Evolutionary conservation across 164 flowering plant genomes (phyloP), one percentile per base, ranked within the genome.

Genomic region (Brasenia schreberi): DNA sequence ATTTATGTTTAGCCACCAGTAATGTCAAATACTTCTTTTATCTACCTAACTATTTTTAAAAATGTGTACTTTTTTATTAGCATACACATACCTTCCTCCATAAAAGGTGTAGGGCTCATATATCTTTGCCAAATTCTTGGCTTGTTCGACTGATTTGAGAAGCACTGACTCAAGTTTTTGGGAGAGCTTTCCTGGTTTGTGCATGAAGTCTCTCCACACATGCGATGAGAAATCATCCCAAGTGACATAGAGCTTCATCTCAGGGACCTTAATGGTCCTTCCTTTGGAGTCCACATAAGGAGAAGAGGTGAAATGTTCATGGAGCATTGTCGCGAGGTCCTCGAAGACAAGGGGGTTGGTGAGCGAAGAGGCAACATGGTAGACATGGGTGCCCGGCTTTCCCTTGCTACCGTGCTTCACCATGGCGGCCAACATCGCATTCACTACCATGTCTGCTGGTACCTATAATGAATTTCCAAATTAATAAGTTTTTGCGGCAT

Each of bases 401-500:
- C 76, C 79, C 0, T 65, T 74, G 61, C 58, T 61, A 58, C 95
- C 98, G 63, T 94, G 98, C 76, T 73, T 86, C 14, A 95, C 97
- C 73, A 91, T 89, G 62, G 98, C 98, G 67, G 98, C 96, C 69
- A 93, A 64, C 6, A 81, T 93, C 42, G 96, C 91, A 64, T 93
- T 93, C 5, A 87, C 98, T 4, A 90, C 98, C 97, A 93, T 93
- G 68, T 90, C 97, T 0, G 89, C 98, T 17, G 98, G 98, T 9
- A 90, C 90, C 96, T 89, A 71, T 68, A 67, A 27, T 39, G 70
- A 17, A 18, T 19, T 12, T 33, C 39, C 39, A 33, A 33, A 33
- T 33, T 33, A 33, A 33, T 33, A 33, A 33, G 4, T 33, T 33
- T 33, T 33, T 33, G 39, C 39, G 4, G 39, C 39, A 33, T 33